Evolutionary conservation across 371 early-diverging fungal genomes (phyloP).

Genomic region (Lichtheimia ornata): DNA sequence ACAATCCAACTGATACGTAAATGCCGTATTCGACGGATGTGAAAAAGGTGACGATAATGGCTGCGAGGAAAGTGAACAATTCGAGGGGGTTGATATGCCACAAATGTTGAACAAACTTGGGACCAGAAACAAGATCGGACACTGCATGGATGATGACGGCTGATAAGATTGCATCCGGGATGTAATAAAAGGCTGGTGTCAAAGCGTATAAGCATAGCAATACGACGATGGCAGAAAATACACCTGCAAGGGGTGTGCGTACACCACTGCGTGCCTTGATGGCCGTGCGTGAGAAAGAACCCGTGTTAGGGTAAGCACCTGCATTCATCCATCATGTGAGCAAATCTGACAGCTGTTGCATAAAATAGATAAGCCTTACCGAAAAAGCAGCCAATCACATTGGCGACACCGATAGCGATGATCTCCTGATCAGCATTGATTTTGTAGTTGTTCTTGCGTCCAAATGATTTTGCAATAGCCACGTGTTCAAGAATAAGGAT

Average conservation of each 20-base stretch:
- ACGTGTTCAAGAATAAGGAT: conserved; percentile 84
- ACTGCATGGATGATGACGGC: conserved; percentile 82
- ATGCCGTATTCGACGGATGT: conserved; percentile 70
- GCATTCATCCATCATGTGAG: too few relatives aligned
- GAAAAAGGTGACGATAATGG: conserved; percentile 66
- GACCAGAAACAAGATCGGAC: conserved; percentile 54
- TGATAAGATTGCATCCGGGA: conserved; percentile 77
- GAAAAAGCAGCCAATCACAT: conserved; percentile 80
- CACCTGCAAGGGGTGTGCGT: conserved; percentile 80
- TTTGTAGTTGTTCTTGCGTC: conserved; percentile 64
- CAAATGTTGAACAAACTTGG: conserved; percentile 31
- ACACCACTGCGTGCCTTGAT: conserved; percentile 81
- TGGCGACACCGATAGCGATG: conserved; percentile 82
- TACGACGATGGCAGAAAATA: conserved; percentile 76
- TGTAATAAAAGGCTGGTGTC: conserved; percentile 83
- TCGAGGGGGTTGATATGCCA: conserved; percentile 53
- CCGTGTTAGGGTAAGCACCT: conserved; percentile 46
- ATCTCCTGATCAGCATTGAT: conserved; percentile 81
- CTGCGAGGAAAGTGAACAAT: conserved; percentile 43
- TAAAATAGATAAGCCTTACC: conserved; percentile 32
- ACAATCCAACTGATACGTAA: conserved; percentile 63
- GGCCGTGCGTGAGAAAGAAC: conserved; percentile 57
- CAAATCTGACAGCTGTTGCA: not conserved
- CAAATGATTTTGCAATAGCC: conserved; percentile 82
- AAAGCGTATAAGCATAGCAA: conserved; percentile 77